Conservation (phyloP, 495 filamentous ascomycete species). For the Annulohypoxylon stygium region DNA sequence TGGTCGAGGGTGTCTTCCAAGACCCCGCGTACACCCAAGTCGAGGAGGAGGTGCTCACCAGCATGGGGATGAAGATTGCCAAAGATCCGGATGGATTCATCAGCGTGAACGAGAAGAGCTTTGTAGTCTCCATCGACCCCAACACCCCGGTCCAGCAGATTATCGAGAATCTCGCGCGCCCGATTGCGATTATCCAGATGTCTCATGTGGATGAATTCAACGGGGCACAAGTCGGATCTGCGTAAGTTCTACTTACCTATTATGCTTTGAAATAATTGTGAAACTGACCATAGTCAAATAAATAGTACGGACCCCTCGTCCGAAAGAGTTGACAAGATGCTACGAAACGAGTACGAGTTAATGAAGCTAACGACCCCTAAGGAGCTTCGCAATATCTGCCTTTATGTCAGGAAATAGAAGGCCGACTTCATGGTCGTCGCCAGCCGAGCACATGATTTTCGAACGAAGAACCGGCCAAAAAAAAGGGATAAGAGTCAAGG, state of each 20-base stretch:
- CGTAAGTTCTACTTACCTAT: background rate
- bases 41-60: constrained; percentile 39
- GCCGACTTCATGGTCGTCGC: background rate
- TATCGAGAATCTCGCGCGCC: constrained; percentile 50
- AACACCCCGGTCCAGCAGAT: constrained; percentile 52
- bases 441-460: too few species aligned
- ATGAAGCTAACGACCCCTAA: background rate
- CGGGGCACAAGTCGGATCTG: background rate
- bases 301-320: constrained; percentile 15
- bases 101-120: constrained; percentile 31
- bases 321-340: constrained; percentile 20
- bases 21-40: constrained; percentile 47
- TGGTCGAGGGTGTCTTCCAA: constrained; percentile 41
- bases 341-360: constrained; percentile 18
- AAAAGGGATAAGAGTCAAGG: background rate
- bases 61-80: constrained; percentile 31
- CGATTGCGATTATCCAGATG: constrained; percentile 46
- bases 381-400: background rate
- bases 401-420: constrained; percentile 29
- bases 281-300: background rate
- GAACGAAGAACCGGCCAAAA: background rate
- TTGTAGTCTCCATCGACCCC: constrained; percentile 47
- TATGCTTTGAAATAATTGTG: background rate
- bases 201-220: background rate
- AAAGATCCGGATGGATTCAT: constrained; percentile 52